phyloP scores from a whole-genome alignment of 805 yeast genomes.

The Zygosaccharomyces siamensis region DNA sequence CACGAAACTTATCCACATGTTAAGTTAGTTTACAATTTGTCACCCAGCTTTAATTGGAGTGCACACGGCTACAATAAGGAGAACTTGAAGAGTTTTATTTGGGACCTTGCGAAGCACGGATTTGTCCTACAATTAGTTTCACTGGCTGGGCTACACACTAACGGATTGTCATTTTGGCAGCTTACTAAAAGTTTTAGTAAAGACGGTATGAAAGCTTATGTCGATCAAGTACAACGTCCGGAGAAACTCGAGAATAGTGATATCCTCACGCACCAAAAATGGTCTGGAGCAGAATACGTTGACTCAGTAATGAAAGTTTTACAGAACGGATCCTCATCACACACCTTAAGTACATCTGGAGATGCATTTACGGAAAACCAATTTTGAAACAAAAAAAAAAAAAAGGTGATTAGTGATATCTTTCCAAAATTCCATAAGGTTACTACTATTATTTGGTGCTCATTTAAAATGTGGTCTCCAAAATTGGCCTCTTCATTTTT shows the following conservation, averaged over 20 bases:
- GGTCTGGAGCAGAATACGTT: constrained; percentile 58
- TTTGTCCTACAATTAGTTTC: constrained; percentile 57
- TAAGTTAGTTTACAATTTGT: constrained; percentile 55
- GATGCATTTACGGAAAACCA: constrained; percentile 41
- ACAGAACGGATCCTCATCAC: constrained; percentile 41
- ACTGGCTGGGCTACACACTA: constrained; percentile 54
- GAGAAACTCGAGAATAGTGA: constrained; percentile 47
- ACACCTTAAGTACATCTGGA: constrained; percentile 40
- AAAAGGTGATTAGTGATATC: too few species aligned
- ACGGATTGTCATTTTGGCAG: constrained; percentile 49
- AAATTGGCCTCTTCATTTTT: neutral
- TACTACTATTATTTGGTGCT: neutral
- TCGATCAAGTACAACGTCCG: constrained; percentile 45
- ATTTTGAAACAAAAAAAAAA: constrained; percentile 10
- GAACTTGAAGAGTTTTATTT: constrained; percentile 45
- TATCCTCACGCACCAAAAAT: constrained; percentile 54
- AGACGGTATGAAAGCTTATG: constrained; percentile 59
- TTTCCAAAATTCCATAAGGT: too few species aligned
- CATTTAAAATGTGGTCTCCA: neutral
- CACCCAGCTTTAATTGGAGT: constrained; percentile 59
- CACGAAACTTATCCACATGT: constrained; percentile 46
- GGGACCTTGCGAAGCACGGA: constrained; percentile 52
- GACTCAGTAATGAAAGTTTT: constrained; percentile 43
- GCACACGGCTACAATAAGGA: constrained; percentile 49
- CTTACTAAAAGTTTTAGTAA: constrained; percentile 44